Evolutionary conservation across 2,329 filamentous ascomycete species (phyloP), one percentile per base, ranked within the genome.

Genomic region (Ophiognomonia clavigignenti-juglandacearum): DNA sequence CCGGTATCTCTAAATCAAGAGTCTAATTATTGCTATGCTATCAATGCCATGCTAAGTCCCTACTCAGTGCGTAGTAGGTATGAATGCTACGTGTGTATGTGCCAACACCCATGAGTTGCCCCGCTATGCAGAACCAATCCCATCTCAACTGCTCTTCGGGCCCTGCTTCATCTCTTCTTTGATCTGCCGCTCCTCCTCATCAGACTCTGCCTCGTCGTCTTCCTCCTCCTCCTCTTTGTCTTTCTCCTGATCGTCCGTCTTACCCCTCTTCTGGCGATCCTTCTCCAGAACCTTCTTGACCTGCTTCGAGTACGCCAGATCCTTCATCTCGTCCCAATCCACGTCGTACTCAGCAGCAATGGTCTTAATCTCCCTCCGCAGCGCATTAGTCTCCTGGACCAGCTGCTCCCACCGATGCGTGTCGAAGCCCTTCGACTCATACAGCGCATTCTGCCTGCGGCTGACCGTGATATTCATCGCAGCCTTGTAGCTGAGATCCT

Each of bases 321-420:
- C 87, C 53, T 71, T 71, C 51, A 74, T 76, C 69, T 93, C 88
- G 57, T 95, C 80, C 88, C 89, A 96, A 43, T 92, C 88, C 7
- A 91, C 88, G 57, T 95, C 89, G 62, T 96, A 96, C 66, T 96
- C 89, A 27, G 83, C 79, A 0, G 91, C 89, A 8, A 95, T 79
- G 14, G 76, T 75, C 66, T 85, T 86, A 63, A 96, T 86, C 66
- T 96, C 91, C 53, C 76, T 78, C 6, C 90, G 71, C 53, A 96
- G 65, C 3, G 75, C 68, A 61, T 95, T 96, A 0, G 83, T 88
- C 53, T 95, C 89, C 39, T 90, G 82, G 3, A 95, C 80, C 26
- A 95, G 60, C 4, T 74, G 70, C 58, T 95, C 87, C 91, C 91
- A 96, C 52, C 78, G 78, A 29, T 75, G 72, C 19, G 87, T 63